Evolutionary conservation across 2,329 filamentous ascomycete genomes (phyloP).

Genomic region (Cadophora sp.): DNA sequence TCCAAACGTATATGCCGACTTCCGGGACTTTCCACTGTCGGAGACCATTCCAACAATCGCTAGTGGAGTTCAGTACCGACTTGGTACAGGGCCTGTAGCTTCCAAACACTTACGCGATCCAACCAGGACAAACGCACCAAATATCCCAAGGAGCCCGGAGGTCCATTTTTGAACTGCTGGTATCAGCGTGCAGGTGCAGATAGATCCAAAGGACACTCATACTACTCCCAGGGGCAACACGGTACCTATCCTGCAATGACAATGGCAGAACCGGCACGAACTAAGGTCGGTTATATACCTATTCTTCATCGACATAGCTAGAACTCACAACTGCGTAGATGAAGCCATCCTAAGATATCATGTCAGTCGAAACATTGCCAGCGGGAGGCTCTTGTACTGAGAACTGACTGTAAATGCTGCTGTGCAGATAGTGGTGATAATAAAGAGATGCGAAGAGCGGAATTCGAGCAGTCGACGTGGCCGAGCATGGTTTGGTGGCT

Average conservation of each 20-base stretch:
- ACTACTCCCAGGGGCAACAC: conserved; percentile 13
- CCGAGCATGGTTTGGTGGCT: background rate
- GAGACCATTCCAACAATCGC: conserved; percentile 20
- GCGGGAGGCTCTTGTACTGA: too few relatives aligned
- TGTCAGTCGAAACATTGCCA: background rate
- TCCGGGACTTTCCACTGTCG: conserved; percentile 11
- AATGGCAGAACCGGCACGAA: conserved; percentile 19
- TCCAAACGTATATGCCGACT: conserved; percentile 17
- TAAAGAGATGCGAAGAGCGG: conserved; percentile 18
- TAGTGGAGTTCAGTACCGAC: background rate
- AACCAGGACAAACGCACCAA: conserved; percentile 17
- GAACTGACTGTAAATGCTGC: conserved; percentile 21
- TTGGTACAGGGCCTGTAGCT: background rate
- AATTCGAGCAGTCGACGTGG: conserved; percentile 6
- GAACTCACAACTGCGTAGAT: conserved; percentile 20
- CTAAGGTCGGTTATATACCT: background rate
- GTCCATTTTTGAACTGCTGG: conserved; percentile 21
- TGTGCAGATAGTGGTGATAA: conserved; percentile 18
- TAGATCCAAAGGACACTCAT: background rate
- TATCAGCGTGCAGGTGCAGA: background rate
- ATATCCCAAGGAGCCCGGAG: conserved; percentile 20
- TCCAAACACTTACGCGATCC: conserved; percentile 15
- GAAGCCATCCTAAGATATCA: conserved; percentile 18
- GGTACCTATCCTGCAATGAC: conserved; percentile 11
- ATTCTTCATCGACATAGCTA: background rate